Base-by-base conservation (phyloP, 805 yeast species). In the Candida takata region DNA sequence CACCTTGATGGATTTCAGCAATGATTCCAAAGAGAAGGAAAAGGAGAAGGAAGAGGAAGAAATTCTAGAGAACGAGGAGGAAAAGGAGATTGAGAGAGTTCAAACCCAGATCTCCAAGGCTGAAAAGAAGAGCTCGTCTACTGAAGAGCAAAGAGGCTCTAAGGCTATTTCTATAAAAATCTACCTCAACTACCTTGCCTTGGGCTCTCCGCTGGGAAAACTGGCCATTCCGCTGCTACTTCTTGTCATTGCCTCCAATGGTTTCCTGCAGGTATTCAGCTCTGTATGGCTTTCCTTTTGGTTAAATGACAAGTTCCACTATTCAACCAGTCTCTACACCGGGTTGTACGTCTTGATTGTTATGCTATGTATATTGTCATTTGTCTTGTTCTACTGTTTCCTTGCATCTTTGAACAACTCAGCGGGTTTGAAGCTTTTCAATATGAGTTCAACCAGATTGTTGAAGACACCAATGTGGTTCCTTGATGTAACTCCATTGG, bases 401-500 rank as follows among this genome's bases (percentile, higher is more conserved):
- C 43, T 77, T 48, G 77, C 70, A 4, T 64, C 58, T 38, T 48
- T 75, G 38, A 67, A 75, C 34, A 77, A 72, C 50, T 60, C 52
- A 34, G 77, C 87, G 5, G 71, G 83, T 12, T 65, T 63, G 32
- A 55, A 46, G 18, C 62, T 84, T 51, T 84, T 82, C 52, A 64
- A 78, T 25, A 37, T 49, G 36, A 83, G 88, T 7, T 65, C 77
- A 15, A 52, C 66, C 24, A 67, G 64, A 23, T 61, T 85, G 15
- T 62, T 85, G 44, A 75, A 74, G 38, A 76, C 88, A 2, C 94
- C 94, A 33, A 83, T 84, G 88, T 62, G 79, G 10, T 86, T 77
- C 51, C 77, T 84, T 69, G 95, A 86, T 55, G 72, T 84, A 10
- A 81, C 92, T 0, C 95, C 95, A 9, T 67, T 83, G 61, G 95